Evolutionary conservation across 331 rosid genomes (phyloP), one percentile per base, ranked within the genome.

Genomic region (Prunus yedoensis): DNA sequence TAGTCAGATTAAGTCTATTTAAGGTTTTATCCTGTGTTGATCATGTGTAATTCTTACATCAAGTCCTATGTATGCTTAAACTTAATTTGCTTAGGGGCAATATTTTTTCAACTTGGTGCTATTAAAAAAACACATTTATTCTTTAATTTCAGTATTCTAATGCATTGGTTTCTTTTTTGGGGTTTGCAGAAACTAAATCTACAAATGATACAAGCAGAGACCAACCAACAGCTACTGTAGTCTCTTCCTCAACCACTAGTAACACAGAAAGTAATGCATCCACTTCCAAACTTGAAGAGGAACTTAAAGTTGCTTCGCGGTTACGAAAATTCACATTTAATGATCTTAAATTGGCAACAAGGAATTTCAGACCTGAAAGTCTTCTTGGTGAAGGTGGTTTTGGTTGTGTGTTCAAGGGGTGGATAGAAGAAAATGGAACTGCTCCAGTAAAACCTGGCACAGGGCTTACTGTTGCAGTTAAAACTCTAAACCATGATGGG

Each of bases 351-450:
- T 81, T 80, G 83, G 97, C 98, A 20, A 93, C 98, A 60, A 90
- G 98, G 86, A 93, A 93, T 83, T 93, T 93, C 68, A 89, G 98
- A 81, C 98, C 98, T 13, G 98, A 93, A 86, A 91, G 97, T 87
- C 96, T 93, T 85, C 98, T 93, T 58, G 98, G 98, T 53, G 98
- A 93, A 86, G 98, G 98, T 79, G 98, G 98, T 68, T 93, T 93
- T 82, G 98, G 98, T 83, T 93, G 98, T 73, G 98, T 93, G 57
- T 93, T 93, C 87, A 93, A 93, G 84, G 98, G 98, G 43, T 93
- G 98, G 98, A 89, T 93, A 16, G 98, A 93, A 89, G 98, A 93
- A 85, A 91, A 93, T 74, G 98, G 98, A 84, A 93, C 98, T 70
- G 98, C 96, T 80, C 94, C 96, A 3, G 97, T 93, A 75, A 93